Evolutionary conservation across 129 eudicot species (phyloP).

Genomic region (Dittrichia graveolens): DNA sequence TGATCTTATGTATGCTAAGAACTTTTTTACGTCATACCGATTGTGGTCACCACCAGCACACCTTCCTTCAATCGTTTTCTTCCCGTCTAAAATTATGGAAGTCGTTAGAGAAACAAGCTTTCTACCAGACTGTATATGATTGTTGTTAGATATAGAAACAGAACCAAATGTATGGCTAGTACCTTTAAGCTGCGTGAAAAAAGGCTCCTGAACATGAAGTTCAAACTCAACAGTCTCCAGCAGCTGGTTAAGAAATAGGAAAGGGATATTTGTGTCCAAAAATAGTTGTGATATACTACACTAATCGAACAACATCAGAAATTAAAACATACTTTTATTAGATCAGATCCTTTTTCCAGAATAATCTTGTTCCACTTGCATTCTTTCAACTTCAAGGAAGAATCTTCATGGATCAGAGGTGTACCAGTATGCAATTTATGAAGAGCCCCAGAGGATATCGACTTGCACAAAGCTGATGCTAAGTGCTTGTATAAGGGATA

Average conservation of each 20-base stretch:
- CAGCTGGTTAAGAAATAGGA: conserved; percentile 41
- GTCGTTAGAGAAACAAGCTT: conserved; percentile 17
- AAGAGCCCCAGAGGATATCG: conserved; percentile 51
- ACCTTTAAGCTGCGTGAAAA: conserved; percentile 85
- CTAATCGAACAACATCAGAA: conserved; percentile 1
- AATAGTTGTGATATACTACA: not conserved
- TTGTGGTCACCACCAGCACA: conserved; percentile 73
- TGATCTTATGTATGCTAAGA: conserved; percentile 1
- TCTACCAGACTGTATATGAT: conserved; percentile 14
- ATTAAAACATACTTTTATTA: conserved; percentile 53
- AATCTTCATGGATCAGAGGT: conserved; percentile 39
- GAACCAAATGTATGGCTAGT: not conserved
- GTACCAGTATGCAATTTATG: conserved; percentile 11
- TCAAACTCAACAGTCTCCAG: conserved; percentile 61
- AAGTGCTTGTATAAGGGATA: conserved; percentile 82
- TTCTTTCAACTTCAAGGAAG: conserved; percentile 41
- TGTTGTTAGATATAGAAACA: not conserved
- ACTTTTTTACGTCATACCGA: conserved; percentile 41
- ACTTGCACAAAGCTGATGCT: conserved; percentile 63
- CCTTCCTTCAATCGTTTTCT: conserved; percentile 91
- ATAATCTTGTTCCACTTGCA: conserved; percentile 57
- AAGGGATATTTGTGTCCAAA: not conserved
- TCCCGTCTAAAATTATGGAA: conserved; percentile 61
- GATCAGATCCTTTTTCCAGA: conserved; percentile 54
- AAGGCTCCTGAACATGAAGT: conserved; percentile 93